These are phyloP conservation scores for Daldinia grandis DNA, from an alignment of 495 filamentous ascomycete species.

Conservation along the genomic window DNA sequence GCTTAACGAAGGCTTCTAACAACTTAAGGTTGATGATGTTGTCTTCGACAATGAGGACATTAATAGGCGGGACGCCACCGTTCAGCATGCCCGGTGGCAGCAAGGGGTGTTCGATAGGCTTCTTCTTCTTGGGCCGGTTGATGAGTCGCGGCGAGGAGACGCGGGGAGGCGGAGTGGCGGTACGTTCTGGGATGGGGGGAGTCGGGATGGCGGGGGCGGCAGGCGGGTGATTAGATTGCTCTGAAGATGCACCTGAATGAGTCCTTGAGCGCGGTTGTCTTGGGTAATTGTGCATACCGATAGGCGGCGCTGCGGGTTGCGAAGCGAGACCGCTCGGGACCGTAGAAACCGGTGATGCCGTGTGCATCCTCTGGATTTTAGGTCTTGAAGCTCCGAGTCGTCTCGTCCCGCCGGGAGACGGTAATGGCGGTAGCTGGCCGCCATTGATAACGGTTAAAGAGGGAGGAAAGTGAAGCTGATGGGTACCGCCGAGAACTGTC, in stretches of 20 bases:
- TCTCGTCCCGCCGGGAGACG: constrained; percentile 78
- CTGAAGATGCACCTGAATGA: constrained; percentile 62
- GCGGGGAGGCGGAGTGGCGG: constrained; percentile 66
- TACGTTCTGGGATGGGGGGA: constrained; percentile 43
- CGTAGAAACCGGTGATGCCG: constrained; percentile 76
- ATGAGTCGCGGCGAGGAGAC: constrained; percentile 65
- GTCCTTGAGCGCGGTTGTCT: constrained; percentile 53
- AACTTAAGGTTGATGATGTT: constrained; percentile 96
- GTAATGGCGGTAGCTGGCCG: constrained; percentile 80
- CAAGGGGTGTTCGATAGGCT: constrained; percentile 57
- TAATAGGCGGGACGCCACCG: constrained; percentile 92
- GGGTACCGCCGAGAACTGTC: constrained; percentile 46
- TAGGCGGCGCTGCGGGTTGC: constrained; percentile 42
- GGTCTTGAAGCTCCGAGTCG: constrained; percentile 61
- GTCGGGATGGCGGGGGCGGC: constrained; percentile 44
- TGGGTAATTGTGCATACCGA: constrained; percentile 51
- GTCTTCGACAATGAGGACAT: constrained; percentile 97
- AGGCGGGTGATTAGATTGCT: constrained; percentile 49
- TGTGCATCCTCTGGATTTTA: constrained; percentile 72
- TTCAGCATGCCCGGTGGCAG: constrained; percentile 75
- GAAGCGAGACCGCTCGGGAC: constrained; percentile 57
- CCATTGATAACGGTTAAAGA: constrained; percentile 83
- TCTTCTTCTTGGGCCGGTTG: constrained; percentile 60
- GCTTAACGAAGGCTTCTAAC: constrained; percentile 94
- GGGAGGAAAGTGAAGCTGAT: constrained; percentile 51